Evolutionary conservation across 1,139 yeast genomes (phyloP).

Genomic region (Zygosaccharomyces sapae): DNA sequence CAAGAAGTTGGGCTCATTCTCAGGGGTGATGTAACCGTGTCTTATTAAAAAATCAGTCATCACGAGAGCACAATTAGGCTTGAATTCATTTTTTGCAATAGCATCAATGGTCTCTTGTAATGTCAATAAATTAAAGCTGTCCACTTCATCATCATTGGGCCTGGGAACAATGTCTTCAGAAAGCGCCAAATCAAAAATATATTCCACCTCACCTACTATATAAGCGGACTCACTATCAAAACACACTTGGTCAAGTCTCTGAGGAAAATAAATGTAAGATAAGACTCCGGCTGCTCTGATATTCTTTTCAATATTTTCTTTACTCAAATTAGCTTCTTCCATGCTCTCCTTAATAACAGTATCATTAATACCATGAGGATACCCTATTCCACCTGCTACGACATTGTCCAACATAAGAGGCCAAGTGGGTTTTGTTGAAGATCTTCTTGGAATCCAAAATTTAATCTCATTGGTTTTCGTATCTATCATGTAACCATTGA

Average conservation of each 20-base stretch:
- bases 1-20: conserved; percentile 57
- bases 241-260: conserved; percentile 21
- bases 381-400: conserved; percentile 91
- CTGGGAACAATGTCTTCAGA: conserved; percentile 49
- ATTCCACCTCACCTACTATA: conserved; percentile 87
- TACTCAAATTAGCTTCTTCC: conserved; percentile 83
- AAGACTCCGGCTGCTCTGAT: conserved; percentile 59
- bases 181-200: conserved; percentile 66
- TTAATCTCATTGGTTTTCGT: conserved; percentile 43
- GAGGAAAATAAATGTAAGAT: conserved; percentile 55
- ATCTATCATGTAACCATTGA: conserved; percentile 67
- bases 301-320: conserved; percentile 46
- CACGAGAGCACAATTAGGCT: conserved; percentile 83
- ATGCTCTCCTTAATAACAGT: conserved; percentile 80
- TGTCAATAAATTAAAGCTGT: conserved; percentile 60
- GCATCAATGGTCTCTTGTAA: conserved; percentile 52
- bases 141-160: conserved; percentile 86
- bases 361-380: conserved; percentile 70
- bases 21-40: conserved; percentile 63
- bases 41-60: conserved; percentile 80
- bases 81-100: conserved; percentile 57
- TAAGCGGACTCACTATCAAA: conserved; percentile 46
- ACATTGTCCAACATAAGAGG: conserved; percentile 92
- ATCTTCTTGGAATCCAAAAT: conserved; percentile 83
- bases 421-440: conserved; percentile 73